Evolutionary conservation across 225 moss, liverwort and hornwort species (phyloP).

Genomic region (Ulota crispa): DNA sequence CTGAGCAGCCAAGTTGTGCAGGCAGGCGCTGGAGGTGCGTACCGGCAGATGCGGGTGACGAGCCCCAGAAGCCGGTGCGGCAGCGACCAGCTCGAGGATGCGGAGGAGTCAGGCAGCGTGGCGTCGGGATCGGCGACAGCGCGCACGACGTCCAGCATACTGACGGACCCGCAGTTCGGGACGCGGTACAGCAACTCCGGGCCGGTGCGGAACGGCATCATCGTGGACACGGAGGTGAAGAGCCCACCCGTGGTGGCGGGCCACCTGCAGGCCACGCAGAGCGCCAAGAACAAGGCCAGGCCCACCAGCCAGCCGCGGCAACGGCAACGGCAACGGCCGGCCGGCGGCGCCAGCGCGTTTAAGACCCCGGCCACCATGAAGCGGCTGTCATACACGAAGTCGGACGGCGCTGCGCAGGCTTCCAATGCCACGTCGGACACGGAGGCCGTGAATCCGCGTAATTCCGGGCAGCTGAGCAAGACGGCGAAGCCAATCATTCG

Average conservation of each 20-base stretch:
- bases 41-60: constrained; percentile 47
- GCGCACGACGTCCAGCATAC: constrained; percentile 60
- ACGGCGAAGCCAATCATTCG: constrained; percentile 19
- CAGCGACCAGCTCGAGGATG: constrained; percentile 39
- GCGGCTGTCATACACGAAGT: constrained; percentile 58
- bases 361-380: constrained; percentile 61
- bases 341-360: constrained; percentile 28
- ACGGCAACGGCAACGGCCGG: constrained; percentile 47
- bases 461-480: constrained; percentile 24
- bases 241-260: constrained; percentile 35
- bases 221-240: constrained; percentile 73
- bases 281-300: constrained; percentile 74
- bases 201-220: constrained; percentile 67
- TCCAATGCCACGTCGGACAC: neutral
- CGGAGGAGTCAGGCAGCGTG: constrained; percentile 64
- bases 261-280: constrained; percentile 79
- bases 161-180: constrained; percentile 70
- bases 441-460: constrained; percentile 20
- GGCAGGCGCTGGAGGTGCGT: constrained; percentile 20
- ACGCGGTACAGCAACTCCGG: constrained; percentile 73
- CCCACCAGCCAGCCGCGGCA: constrained; percentile 76
- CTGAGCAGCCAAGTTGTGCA: constrained; percentile 22
- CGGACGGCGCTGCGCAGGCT: constrained; percentile 11
- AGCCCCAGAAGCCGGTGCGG: constrained; percentile 74
- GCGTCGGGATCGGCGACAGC: constrained; percentile 44